Evolutionary conservation across 1,284 basidiomycete genomes (phyloP).

Genomic region (Entoloma clypeatum): DNA sequence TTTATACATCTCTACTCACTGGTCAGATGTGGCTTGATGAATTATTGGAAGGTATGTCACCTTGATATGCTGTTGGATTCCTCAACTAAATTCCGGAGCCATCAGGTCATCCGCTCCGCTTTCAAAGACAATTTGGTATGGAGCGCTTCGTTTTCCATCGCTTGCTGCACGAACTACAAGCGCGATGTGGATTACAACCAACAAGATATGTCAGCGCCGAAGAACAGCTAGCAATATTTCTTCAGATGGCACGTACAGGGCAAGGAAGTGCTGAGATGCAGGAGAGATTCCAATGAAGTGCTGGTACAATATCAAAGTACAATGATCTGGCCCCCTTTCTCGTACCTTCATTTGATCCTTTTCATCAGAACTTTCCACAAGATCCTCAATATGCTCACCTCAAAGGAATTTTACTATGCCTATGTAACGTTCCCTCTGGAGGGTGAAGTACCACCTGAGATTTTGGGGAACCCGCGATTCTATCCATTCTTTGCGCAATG

Average conservation of each 20-base stretch:
- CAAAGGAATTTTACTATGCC: constrained; percentile 18
- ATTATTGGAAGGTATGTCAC: constrained; percentile 10
- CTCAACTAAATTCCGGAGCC: too few relatives aligned
- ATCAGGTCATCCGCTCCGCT: constrained; percentile 12
- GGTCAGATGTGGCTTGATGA: constrained; percentile 22
- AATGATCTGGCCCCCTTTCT: too few relatives aligned
- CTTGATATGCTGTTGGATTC: constrained; percentile 1
- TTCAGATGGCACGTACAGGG: constrained; percentile 15
- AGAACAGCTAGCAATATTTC: constrained; percentile 15
- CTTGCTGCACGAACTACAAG: constrained; percentile 7
- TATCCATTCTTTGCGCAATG: constrained; percentile 28
- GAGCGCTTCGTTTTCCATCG: constrained; percentile 9
- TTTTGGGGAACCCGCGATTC: constrained; percentile 16
- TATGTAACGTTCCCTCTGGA: constrained; percentile 18
- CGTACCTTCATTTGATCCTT: not conserved
- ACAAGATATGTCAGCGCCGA: constrained; percentile 8
- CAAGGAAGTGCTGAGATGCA: constrained; percentile 15
- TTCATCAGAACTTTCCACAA: constrained; percentile 15
- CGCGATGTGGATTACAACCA: constrained; percentile 3
- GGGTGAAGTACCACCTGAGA: constrained; percentile 16
- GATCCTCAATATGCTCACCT: constrained; percentile 18
- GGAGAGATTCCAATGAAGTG: constrained; percentile 13
- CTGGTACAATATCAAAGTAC: constrained; percentile 13
- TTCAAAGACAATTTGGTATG: constrained; percentile 13
- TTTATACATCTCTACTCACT: constrained; percentile 22